Conservation (phyloP, 2,329 filamentous ascomycete genomes). For the Ophiostoma sp. region DNA sequence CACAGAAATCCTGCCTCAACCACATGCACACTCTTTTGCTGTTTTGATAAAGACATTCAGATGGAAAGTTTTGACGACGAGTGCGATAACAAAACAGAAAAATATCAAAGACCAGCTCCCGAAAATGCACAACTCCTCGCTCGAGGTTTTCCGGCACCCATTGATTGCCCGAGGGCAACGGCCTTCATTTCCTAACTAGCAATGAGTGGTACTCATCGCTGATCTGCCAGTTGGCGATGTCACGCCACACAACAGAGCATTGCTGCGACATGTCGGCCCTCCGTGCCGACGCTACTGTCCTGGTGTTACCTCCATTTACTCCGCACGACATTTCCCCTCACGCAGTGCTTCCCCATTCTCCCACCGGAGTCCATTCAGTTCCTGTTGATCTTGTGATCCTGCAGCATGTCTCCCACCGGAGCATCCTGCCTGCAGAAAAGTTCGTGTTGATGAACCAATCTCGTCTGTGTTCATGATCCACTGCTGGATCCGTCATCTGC, state of each 20-base stretch:
- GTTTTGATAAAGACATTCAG: too few relatives aligned
- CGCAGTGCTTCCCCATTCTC: background rate
- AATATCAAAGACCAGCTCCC: too few relatives aligned
- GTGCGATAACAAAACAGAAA: too few relatives aligned
- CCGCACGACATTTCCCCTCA: background rate
- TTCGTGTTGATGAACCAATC: too few relatives aligned
- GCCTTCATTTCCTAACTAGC: too few relatives aligned
- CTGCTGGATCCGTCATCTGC: background rate
- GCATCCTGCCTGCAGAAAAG: background rate
- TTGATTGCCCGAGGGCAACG: too few relatives aligned
- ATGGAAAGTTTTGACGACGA: too few relatives aligned
- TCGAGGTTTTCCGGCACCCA: too few relatives aligned
- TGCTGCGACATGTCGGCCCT: background rate
- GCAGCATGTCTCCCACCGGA: background rate
- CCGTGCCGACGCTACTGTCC: background rate
- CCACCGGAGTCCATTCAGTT: background rate
- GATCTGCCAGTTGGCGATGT: background rate
- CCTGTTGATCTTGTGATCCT: background rate
- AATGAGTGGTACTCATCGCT: background rate
- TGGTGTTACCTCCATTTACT: background rate
- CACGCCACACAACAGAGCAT: background rate
- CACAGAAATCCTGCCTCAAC: too few relatives aligned
- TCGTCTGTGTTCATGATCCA: background rate
- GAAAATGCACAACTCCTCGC: too few relatives aligned
- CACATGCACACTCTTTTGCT: too few relatives aligned